Base-by-base conservation (phyloP, 768 basidiomycete genomes). In the Steccherinum ochraceum region DNA sequence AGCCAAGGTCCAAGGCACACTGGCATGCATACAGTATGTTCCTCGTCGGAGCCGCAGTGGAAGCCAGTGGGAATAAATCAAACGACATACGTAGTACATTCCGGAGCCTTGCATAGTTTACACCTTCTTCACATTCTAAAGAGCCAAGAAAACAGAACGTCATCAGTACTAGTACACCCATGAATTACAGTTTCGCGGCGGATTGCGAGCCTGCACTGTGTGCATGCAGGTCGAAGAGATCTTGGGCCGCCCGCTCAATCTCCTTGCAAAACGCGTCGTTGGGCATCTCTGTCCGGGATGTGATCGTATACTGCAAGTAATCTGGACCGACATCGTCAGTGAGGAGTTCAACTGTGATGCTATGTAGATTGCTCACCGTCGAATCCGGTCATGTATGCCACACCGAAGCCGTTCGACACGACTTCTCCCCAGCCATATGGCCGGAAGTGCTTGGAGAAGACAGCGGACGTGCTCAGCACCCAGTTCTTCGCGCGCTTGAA, bases 381-480 rank as follows among this genome's bases (percentile, higher is more conserved):
- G 27, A 52, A 55, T 12, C 89, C 89, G n/a, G 93, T 93, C 79
- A 92, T 84, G 63, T 97, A 97, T 12, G 92, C 87, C 24, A 97
- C 86, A 25, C 94, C 94, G 62, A 94, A 97, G 1, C 94, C 94
- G 56, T 96, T 85, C 1, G 89, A 84, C 21, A 95, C 91, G 42
- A 97, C 89, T 77, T 92, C 89, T 45, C 94, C 94, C 94, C 94
- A 97, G 12, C 93, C 93, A 67, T 96, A 93, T 19, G 77, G 81
- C 30, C 75, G 77, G 61, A 97, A 83, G 65, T 89, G 85, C 53
- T 83, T 84, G n/a, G 87, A 90, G 59, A 86, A 88, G 24, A 97
- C 74, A 3, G 90, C 86, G 48, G 89, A 92, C 13, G 94, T 97
- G 64, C 90, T 93, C 57, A 97, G 71, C 4, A 83, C 82, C 94